Percentiles rank a stretch among this genome's conserved stretches.
Evolutionary conservation across 768 basidiomycete species (phyloP).

Genomic region (Termitomyces sp.): DNA sequence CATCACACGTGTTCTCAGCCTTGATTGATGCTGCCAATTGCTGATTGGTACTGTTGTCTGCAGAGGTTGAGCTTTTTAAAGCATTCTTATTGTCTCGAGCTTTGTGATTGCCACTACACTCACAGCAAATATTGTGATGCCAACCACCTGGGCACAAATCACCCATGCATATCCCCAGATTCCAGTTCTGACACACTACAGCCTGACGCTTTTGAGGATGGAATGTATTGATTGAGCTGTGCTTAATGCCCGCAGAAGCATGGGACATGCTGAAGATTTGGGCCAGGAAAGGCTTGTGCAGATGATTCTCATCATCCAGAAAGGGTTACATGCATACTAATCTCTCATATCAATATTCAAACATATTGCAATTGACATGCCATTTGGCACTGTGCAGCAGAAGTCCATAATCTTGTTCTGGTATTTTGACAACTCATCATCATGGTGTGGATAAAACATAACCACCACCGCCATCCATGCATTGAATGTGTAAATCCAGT

Average conservation of each 20-base stretch:
- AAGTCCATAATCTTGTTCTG: too few relatives aligned
- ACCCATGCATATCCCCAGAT: neutral
- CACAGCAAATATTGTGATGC: too few relatives aligned
- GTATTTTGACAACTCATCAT: too few relatives aligned
- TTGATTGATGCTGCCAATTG: too few relatives aligned
- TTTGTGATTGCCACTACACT: neutral
- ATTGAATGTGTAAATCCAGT: neutral
- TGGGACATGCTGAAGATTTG: neutral
- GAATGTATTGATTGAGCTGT: rapidly evolving
- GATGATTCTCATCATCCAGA: neutral
- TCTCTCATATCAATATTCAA: neutral
- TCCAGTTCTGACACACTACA: neutral
- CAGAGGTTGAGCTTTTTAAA: neutral
- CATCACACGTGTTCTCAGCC: too few relatives aligned
- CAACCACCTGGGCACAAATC: neutral
- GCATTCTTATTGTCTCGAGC: neutral
- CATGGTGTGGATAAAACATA: too few relatives aligned
- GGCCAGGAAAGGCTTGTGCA: neutral
- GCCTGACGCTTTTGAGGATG: too few relatives aligned
- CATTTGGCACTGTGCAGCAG: too few relatives aligned
- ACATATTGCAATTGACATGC: neutral
- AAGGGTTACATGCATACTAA: neutral
- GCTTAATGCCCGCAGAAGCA: neutral
- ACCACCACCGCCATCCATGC: neutral
- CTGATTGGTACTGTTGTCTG: too few relatives aligned